Evolutionary conservation across 1,284 basidiomycete genomes (phyloP), one percentile per base, ranked within the genome.

Genomic region (Cystobasidium slooffiae): DNA sequence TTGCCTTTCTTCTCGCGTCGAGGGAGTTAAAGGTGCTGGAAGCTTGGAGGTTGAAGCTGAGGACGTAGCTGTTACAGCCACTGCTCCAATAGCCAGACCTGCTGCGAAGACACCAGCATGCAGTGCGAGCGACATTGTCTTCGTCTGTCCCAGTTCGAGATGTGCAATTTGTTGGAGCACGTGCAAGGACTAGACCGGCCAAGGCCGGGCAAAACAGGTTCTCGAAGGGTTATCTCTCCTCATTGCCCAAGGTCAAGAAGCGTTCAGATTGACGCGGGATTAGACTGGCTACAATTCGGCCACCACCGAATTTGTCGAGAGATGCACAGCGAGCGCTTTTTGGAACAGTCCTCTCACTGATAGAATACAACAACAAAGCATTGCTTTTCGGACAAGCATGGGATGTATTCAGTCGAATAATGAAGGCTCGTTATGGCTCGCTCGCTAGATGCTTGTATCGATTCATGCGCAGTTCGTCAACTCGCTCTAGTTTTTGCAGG

Each of bases 361-460:
- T 31, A 31, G 31, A 31, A 58, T 58, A 61, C 43, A 37, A 61
- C 58, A 18, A 61, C 18, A 61, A 31, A 31, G 31, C 31, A 31
- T 31, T 31, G 5, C 31, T 1, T 31, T 5, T n/a, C 9, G 18
- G 18, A 5, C 46, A 49, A n/a, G 46, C 46, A 14, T 49, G 46
- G 1, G 2, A 3, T 49, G 12, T n/a, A 22, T 22, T 58, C 24
- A 31, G 6, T 6, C 8, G 20, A 3, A 6, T 3, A 8, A 10
- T 37, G 14, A 20, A 37, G 12, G 6, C 44, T 49, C 22, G n/a
- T 9, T 66, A 24, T 6, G 52, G 47, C 9, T 68, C 66, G 24
- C 22, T 46, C 37, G 44, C 84, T 68, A 91, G 82, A 56, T 90
- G 88, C 73, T 83, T 80, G 80, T 93, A 93, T 78, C 91, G 84